These are phyloP conservation scores for Verticillium zaregamsianum DNA, from an alignment of 2,329 filamentous ascomycete genomes.

Conservation along the genomic window DNA sequence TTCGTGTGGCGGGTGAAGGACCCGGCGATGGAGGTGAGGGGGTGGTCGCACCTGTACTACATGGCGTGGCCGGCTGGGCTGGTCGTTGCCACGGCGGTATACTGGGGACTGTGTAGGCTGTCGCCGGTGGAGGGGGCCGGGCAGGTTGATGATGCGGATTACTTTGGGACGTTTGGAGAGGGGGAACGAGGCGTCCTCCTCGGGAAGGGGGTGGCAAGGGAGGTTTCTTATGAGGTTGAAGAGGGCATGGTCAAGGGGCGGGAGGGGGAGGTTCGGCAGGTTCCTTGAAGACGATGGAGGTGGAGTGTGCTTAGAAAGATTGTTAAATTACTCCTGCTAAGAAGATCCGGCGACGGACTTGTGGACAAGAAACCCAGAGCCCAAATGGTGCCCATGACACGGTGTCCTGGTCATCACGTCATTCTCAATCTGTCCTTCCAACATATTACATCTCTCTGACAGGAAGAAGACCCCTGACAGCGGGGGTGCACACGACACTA, in stretches of 20 bases:
- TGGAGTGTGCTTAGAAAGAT: neutral
- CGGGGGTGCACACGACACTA: too few species aligned
- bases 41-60: conserved; percentile 23
- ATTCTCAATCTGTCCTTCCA: too few species aligned
- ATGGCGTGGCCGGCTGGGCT: conserved; percentile 20
- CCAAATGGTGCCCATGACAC: too few species aligned
- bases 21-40: conserved; percentile 9
- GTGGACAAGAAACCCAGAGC: too few species aligned
- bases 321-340: too few species aligned
- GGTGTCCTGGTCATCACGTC: too few species aligned
- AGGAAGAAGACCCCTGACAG: too few species aligned
- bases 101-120: conserved; percentile 12
- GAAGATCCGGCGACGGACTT: too few species aligned
- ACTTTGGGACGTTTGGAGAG: conserved; percentile 20
- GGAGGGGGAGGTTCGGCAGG: neutral
- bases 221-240: neutral
- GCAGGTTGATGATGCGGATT: conserved; percentile 19
- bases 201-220: neutral
- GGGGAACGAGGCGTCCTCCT: neutral
- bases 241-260: neutral
- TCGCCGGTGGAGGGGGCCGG: conserved; percentile 14
- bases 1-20: conserved; percentile 16
- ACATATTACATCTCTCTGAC: too few species aligned
- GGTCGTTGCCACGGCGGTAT: conserved; percentile 12
- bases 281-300: neutral